A percentile compares a stretch with the other conserved stretches of the same genome.
Conservation (phyloP, 2,329 filamentous ascomycete genomes). For the Teratosphaeriaceae sp. region DNA sequence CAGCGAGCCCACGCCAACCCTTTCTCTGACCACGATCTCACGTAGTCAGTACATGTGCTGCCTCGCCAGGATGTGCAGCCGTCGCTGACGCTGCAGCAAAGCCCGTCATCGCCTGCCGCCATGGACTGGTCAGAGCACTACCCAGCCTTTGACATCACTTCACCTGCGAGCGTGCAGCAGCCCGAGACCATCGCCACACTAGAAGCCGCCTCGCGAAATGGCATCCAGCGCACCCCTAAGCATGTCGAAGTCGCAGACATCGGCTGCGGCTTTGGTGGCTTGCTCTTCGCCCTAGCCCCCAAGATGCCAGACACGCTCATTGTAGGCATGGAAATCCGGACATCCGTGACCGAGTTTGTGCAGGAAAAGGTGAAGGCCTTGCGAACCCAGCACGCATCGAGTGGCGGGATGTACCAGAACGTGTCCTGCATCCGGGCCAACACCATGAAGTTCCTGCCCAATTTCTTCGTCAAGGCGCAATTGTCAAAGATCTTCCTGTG, state of each 20-base stretch:
- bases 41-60: conserved; percentile 72
- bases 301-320: conserved; percentile 75
- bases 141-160: conserved; percentile 54
- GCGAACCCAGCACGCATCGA: conserved; percentile 48
- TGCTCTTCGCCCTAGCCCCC: conserved; percentile 79
- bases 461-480: conserved; percentile 80
- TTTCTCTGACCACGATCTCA: conserved; percentile 86
- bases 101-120: conserved; percentile 66
- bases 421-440: conserved; percentile 85
- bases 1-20: conserved; percentile 97
- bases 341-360: conserved; percentile 84
- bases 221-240: conserved; percentile 44
- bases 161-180: conserved; percentile 8
- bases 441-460: conserved; percentile 99
- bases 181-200: conserved; percentile 11
- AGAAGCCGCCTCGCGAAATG: conserved; percentile 5
- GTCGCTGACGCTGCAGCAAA: conserved; percentile 18
- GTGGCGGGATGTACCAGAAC: conserved; percentile 68
- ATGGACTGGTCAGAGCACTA: conserved; percentile 93
- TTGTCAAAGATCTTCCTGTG: conserved; percentile 92
- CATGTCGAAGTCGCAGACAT: conserved; percentile 92
- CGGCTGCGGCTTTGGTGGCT: conserved; percentile 90
- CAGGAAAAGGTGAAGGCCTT: conserved; percentile 80
- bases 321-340: conserved; percentile 87
- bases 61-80: neutral